A percentile compares a stretch with the other conserved stretches of the same genome.
Evolutionary conservation across 129 eudicot species (phyloP).

Genomic region (Dittrichia graveolens): DNA sequence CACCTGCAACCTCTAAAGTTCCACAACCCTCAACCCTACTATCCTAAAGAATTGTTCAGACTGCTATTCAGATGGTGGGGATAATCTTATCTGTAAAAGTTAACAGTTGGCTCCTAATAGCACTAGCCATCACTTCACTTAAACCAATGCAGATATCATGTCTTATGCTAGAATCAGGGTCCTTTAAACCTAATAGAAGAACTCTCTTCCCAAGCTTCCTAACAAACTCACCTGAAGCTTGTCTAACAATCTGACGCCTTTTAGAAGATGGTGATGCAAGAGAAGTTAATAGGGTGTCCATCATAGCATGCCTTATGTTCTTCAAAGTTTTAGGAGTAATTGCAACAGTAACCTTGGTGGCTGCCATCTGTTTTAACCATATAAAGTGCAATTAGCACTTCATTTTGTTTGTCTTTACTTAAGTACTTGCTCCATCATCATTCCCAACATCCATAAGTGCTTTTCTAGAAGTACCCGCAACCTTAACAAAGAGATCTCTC

Average conservation of each 20-base stretch:
- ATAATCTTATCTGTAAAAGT: constrained; percentile 80
- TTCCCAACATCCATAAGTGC: constrained; percentile 99
- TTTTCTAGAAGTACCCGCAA: constrained; percentile 99
- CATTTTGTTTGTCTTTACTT: constrained; percentile 93
- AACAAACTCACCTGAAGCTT: constrained; percentile 95
- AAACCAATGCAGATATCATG: constrained; percentile 98
- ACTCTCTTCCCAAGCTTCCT: constrained; percentile 99
- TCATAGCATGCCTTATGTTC: constrained; percentile 97
- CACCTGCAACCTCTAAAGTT: constrained; percentile 97
- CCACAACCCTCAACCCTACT: constrained; percentile 86
- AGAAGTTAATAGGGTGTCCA: constrained; percentile 82
- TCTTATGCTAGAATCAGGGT: constrained; percentile 81
- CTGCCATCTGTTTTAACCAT: constrained; percentile 98
- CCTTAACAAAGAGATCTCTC: constrained; percentile 63
- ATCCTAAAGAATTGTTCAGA: constrained; percentile 97
- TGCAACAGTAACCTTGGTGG: constrained; percentile 82
- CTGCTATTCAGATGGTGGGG: constrained; percentile 95
- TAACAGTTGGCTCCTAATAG: constrained; percentile 88
- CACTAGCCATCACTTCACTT: constrained; percentile 99
- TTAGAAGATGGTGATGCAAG: constrained; percentile 97
- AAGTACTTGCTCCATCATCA: constrained; percentile 99
- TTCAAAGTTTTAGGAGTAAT: constrained; percentile 95
- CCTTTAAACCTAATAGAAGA: constrained; percentile 90
- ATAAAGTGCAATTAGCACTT: constrained; percentile 95
- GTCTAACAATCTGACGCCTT: constrained; percentile 91